Base-by-base conservation (phyloP, 179 eudicot species). In the Beta corolliflora region DNA sequence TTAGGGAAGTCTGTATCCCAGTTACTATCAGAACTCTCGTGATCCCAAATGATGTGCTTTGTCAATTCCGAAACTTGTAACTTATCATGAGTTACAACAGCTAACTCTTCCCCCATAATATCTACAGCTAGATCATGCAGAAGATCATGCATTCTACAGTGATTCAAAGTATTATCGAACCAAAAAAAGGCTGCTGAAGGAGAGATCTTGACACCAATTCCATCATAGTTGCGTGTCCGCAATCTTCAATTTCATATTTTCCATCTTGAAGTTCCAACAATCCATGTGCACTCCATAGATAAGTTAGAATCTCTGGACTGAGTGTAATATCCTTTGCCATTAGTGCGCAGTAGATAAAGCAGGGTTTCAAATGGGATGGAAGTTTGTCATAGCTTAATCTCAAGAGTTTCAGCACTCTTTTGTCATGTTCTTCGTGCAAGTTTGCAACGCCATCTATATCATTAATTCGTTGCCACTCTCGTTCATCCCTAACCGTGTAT, bases 131-230 rank as follows among this genome's bases (percentile, higher is more conserved):
- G 81, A 59, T 87, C 90, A 21, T 86, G 88, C 31, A 88, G 85
- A 41, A 86, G 88, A 75, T 84, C 84, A 65, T 91, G 92, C 63
- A 91, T 83, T 75, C 81, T 87, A 61, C 85, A 87, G 2, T 75
- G 74, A 41, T 58, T 31, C 41, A 88, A 70, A 54, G 48, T 83
- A 3, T 84, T 82, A 44, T 81, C 84, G 9, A 75, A 80, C 63
- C 77, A 73, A 74, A 55, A 13, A n/a, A 70, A 0, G 75, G 79
- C 15, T 86, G 87, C 46, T 85, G 89, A 79, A 88, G 86, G 75
- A 85, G 81, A 21, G 84, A 90, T 71, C 88, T 87, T 5, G 89
- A 82, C 25, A 85, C 41, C 48, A 90, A 16, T 52, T 88, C 89
- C 19, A 64, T 77, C 53, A 88, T 77, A 44, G 71, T 84, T 46